Evolutionary conservation across 306 rosid genomes (phyloP), one percentile per base, ranked within the genome.

Genomic region (Cucurbita moschata): DNA sequence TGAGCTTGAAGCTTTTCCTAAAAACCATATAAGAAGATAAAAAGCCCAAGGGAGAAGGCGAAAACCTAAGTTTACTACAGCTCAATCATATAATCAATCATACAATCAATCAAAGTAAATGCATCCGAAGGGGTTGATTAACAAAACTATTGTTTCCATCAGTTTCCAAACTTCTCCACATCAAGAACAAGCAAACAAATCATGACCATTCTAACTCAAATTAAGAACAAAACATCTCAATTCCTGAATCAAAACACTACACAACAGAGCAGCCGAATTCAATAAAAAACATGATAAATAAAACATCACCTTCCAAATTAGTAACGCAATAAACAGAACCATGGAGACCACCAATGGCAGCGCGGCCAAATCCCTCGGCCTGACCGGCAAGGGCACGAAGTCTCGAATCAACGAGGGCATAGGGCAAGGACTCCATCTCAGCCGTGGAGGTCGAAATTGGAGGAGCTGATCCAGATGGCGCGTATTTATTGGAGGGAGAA

Each of bases 351-450:
- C 97, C 99, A 73, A 91, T 76, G 3, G 97, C 91, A 59, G 23
- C 78, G 71, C 88, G 95, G 39, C 97, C 99, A 51, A 89, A 94
- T 19, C 99, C 99, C 77, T 94, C 88, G 5, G 99, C 99, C 43
- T 86, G 90, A 43, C 72, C 81, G 23, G 99, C 90, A 49, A 94
- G 89, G 72, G 90, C 83, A 5, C 96, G 96, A 71, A 94, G 80
- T 76, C 77, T 55, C 54, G 86, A 65, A 79, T 94, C 97, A 72
- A 86, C 89, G 42, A 70, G 87, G 51, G 85, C 47, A 57, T 94
- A 94, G 59, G 97, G 99, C 46, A 90, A 81, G 75, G 86, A 43
- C 5, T 63, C 52, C 86, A 83, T 82, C 6, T 42, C 58, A 6
- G 55, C 47, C 43, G 81, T 38, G 23, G 86, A 78, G 85, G 64